Base-by-base conservation (phyloP, 495 filamentous ascomycete genomes). In the Bathelium albidoporum region DNA sequence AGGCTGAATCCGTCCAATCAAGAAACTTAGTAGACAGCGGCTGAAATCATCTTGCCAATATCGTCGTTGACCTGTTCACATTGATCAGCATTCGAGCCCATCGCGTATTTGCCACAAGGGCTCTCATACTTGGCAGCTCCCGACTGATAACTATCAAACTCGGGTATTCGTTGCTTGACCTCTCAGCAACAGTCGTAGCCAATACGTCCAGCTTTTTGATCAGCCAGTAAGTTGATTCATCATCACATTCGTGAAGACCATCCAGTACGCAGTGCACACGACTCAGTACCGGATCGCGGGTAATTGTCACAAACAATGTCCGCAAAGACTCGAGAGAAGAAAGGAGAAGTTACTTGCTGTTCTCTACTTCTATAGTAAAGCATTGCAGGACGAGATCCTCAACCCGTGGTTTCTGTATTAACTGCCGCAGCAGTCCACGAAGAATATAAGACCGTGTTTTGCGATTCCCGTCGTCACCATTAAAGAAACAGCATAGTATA, bases 201-300 rank as follows among this genome's bases (percentile, higher is more conserved):
- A 73, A 71, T 41, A 68, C 58, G 58, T 62, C 60, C 61, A 79
- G 14, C 60, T 68, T 73, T 68, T 67, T 53, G 7, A 76, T 63
- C 67, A 79, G 63, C 66, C 72, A 66, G 24, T 59, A 66, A 28
- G 74, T 62, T 16, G 75, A 77, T 63, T 71, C 70, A 28, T 75
- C 68, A 58, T 78, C 75, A 65, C 78, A 81, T 69, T 81, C 78
- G 69, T 81, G 78, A 20, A 81, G 64, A 58, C 76, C 78, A 58
- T 81, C 78, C 9, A 80, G 65, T 14, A 79, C 70, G 64, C 75
- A 80, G 62, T 69, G 69, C 41, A 75, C 62, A 62, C 61, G 63
- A n/a, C 61, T 65, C 65, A 70, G 67, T 20, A 7, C 29, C 26
- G 64, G 71, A 64, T 74, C 69, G 29, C 61, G 64, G 66, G 77